Evolutionary conservation across 345 rosid species (phyloP).

Genomic region (Gynandropsis gynandra): DNA sequence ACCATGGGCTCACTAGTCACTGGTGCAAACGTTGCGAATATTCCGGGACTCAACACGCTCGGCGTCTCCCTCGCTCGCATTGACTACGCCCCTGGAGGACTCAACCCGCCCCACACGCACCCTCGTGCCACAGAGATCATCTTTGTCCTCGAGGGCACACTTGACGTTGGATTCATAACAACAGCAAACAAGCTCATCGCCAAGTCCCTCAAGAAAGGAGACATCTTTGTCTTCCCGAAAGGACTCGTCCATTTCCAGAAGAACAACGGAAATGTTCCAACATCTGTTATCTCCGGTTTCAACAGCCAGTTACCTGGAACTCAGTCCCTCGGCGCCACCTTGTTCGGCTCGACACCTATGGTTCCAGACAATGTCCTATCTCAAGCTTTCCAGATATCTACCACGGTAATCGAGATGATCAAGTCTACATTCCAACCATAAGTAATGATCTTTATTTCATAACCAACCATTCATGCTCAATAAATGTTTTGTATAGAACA

Average conservation of each 20-base stretch:
- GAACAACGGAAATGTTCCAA: conserved; percentile 37
- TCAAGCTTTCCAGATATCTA: conserved; percentile 43
- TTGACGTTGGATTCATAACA: conserved; percentile 56
- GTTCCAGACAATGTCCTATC: conserved; percentile 44
- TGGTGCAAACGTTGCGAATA: conserved; percentile 37
- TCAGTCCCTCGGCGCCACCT: conserved; percentile 39
- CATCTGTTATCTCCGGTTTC: conserved; percentile 48
- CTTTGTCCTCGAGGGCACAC: conserved; percentile 46
- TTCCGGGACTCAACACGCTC: conserved; percentile 68
- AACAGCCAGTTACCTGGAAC: conserved; percentile 65
- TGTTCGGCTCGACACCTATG: conserved; percentile 39
- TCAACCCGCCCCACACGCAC: conserved; percentile 79
- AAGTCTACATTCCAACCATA: conserved; percentile 45
- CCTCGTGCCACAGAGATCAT: conserved; percentile 57
- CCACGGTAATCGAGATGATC: conserved; percentile 32
- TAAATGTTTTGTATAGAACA: not conserved
- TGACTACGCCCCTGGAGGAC: conserved; percentile 52
- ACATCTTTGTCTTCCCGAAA: conserved; percentile 50
- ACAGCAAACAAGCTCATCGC: conserved; percentile 42
- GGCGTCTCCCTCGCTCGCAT: conserved; percentile 57
- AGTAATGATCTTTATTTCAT: conserved; percentile 21
- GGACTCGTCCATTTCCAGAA: conserved; percentile 61
- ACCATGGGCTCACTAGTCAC: conserved; percentile 37
- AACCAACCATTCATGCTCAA: not conserved
- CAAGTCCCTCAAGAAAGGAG: conserved; percentile 45